Evolutionary conservation across 2,329 filamentous ascomycete genomes (phyloP), one percentile per base, ranked within the genome.

Genomic region (Cytospora mali): DNA sequence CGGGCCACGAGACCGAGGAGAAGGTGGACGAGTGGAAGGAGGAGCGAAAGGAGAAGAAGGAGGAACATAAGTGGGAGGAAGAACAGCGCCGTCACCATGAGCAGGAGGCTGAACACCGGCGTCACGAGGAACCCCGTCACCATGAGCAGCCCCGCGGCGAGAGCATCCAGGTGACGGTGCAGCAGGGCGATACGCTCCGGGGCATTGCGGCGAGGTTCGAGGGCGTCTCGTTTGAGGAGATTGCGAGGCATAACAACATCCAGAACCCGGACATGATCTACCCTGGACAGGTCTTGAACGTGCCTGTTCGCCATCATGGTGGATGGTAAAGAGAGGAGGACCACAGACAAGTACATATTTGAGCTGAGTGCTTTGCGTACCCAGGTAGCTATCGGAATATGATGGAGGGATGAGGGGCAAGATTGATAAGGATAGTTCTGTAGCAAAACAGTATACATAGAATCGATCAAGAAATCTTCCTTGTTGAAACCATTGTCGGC

Each of bases 191-290:
- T 51, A 79, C 77, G 3, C 74, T 79, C 7, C 72, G 77, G 11
- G 68, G 68, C 21, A 79, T 79, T 33, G 77, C 73, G 4, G 66
- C 64, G 13, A 70, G 71, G 2, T 73, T 72, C 55, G 69, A 70
- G 56, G 68, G 68, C 54, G 60, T 62, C 18, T 71, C 69, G 18
- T 78, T 72, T 39, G 74, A 79, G 35, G 76, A 78, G 27, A 72
- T 79, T 42, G 76, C 75, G 11, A 68, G 74, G 23, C 70, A 69
- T 35, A 79, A 79, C 66, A 71, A 71, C 66, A 75, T 79, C 61
- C 6, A 66, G 60, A 78, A 79, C 67, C 75, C 76, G 6, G 76
- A 79, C 50, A 62, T 77, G 69, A 79, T 79, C 64, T 76, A 77
- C 63, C 77, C 77, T 0, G 77, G 77, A 2, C 77, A 79, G 69